Base-by-base conservation (phyloP, 129 eudicot genomes). In the sunflower (Helianthus annuus) region DNA sequence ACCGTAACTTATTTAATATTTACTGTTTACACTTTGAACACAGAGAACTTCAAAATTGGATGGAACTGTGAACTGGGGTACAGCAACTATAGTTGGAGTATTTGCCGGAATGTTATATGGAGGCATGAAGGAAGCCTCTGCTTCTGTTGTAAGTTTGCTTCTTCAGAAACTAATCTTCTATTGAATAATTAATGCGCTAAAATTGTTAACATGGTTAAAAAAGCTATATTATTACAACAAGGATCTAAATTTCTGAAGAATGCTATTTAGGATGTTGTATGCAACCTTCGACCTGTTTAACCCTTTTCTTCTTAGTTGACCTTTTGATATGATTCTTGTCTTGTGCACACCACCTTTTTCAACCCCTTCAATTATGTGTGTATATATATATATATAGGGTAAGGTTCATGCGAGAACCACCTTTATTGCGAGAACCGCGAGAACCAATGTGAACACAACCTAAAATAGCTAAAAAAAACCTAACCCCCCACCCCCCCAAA, bases 61-160 rank as follows among this genome's bases (percentile, higher is more conserved):
- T 58, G 97, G 99, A 54, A 88, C 87, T 34, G 94, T 86, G 60
- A 88, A 88, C 83, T 90, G 94, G 97, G 99, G 99, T 52, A 83
- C 99, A 56, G 99, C 97, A 54, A 90, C 94, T 48, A 82, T 90
- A 1, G 67, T 95, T 49, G 99, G 97, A 75, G 79, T 95, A 65
- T 95, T 95, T 88, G 94, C 96, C 72, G 99, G 99, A 77, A 81
- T 90, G 96, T 66, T 95, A 59, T 95, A 90, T 83, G 99, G 99
- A 48, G 99, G 99, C 77, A 90, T 90, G 91, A 95, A 90, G 86
- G 99, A 88, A 86, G 96, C 99, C 36, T 79, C 97, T 59, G 97
- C 93, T 66, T 86, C 99, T 77, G 91, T 85, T 71, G 98, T 93
- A 74, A 90, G 98, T 87, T 74, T 64, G 15, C 71, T 11, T 54